Percentiles rank a stretch among this genome's conserved stretches.
These are phyloP conservation scores for Aspergillus affinis DNA, from an alignment of 495 filamentous ascomycete species.

Conservation along the genomic window DNA sequence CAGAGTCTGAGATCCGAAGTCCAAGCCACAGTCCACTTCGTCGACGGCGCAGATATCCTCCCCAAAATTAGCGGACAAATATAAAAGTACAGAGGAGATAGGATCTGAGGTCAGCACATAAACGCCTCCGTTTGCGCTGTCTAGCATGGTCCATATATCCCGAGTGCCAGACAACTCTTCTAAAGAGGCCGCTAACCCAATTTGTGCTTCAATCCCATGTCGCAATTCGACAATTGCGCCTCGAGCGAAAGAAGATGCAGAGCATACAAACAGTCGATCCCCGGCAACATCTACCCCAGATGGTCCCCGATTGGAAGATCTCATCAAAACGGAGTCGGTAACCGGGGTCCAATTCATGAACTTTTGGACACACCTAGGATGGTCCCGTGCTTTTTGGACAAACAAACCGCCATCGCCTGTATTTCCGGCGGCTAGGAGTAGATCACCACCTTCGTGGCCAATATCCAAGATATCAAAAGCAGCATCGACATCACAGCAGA, in stretches of 20 bases:
- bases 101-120: slow-evolving; percentile 43
- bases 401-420: slow-evolving; percentile 79
- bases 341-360: slow-evolving; percentile 84
- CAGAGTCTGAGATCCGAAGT: slow-evolving; percentile 55
- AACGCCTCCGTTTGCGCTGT: slow-evolving; percentile 38
- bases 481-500: slow-evolving; percentile 45
- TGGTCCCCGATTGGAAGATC: slow-evolving; percentile 21
- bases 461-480: slow-evolving; percentile 49
- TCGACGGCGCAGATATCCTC: slow-evolving; percentile 42
- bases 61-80: slow-evolving; percentile 29
- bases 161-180: slow-evolving; percentile 36
- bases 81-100: slow-evolving; percentile 38
- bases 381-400: slow-evolving; percentile 56
- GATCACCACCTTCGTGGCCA: slow-evolving; percentile 60
- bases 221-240: slow-evolving; percentile 70
- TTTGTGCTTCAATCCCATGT: slow-evolving; percentile 67
- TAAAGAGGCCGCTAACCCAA: slow-evolving; percentile 53
- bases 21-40: slow-evolving; percentile 46
- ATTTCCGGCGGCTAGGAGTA: slow-evolving; percentile 78
- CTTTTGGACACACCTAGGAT: slow-evolving; percentile 53
- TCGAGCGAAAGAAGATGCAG: slow-evolving; percentile 39
- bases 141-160: slow-evolving; percentile 52
- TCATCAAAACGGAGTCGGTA: slow-evolving; percentile 63
- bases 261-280: slow-evolving; percentile 43
- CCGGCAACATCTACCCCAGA: slow-evolving; percentile 22